These are phyloP conservation scores for Epichloe festucae DNA, from an alignment of 2,329 filamentous ascomycete species.

Conservation along the genomic window DNA sequence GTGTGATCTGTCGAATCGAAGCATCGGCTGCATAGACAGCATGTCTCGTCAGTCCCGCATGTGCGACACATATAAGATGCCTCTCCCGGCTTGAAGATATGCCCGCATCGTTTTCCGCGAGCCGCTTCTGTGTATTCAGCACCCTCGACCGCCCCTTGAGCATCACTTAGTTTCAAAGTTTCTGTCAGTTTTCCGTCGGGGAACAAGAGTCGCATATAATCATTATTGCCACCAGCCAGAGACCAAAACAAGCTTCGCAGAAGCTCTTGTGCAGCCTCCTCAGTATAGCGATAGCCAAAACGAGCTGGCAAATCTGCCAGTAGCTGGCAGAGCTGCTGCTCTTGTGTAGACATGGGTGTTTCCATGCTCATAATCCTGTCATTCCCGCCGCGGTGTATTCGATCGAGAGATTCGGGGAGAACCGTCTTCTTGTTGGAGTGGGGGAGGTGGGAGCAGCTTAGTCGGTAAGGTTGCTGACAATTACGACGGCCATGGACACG, in stretches of 20 bases:
- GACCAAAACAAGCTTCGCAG: constrained; percentile 75
- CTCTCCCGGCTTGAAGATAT: constrained; percentile 92
- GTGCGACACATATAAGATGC: constrained; percentile 91
- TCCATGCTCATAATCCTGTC: constrained; percentile 33
- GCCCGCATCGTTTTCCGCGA: constrained; percentile 84
- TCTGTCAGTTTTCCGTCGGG: constrained; percentile 54
- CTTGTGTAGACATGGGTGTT: constrained; percentile 46
- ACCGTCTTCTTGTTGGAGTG: constrained; percentile 1
- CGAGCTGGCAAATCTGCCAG: constrained; percentile 64
- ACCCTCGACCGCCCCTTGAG: constrained; percentile 84
- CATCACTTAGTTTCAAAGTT: constrained; percentile 68
- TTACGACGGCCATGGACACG: constrained; percentile 1
- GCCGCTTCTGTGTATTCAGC: constrained; percentile 90
- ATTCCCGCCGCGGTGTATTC: constrained; percentile 5
- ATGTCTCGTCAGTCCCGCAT: constrained; percentile 88
- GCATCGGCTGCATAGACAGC: constrained; percentile 84
- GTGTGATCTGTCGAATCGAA: constrained; percentile 93
- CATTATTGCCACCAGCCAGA: constrained; percentile 60
- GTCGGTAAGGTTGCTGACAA: constrained; percentile 7
- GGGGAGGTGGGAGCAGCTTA: constrained; percentile 1
- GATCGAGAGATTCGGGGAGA: background rate
- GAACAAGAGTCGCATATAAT: constrained; percentile 71
- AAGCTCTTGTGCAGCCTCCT: constrained; percentile 58
- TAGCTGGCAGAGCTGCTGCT: constrained; percentile 73
- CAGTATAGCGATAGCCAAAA: constrained; percentile 63